Base-by-base conservation (phyloP, 208 protist genomes). In the Spongospora subterranea region DNA sequence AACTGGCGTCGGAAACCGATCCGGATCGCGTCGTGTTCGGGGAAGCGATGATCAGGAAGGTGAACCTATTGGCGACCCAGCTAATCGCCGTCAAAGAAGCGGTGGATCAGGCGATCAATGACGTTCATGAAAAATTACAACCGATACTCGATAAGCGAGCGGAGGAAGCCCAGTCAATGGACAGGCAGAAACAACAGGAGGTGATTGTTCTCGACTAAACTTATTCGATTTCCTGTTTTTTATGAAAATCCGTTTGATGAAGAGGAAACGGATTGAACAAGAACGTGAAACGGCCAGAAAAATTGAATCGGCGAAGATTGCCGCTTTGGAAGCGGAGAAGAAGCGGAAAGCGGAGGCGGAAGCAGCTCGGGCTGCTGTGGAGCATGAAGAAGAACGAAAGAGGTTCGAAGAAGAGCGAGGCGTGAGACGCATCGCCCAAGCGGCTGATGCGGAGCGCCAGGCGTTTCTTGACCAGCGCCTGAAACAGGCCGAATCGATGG, bases 1-100 rank as follows among this genome's bases (percentile, higher is more conserved):
- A 35, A n/a, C 13, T 82, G 13, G 71, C 71, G 71, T 82, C 71
- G 35, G 71, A 82, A 43, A 82, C 71, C 6, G 71, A 82, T n/a
- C 71, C 71, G 71, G 71, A 82, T 82, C 6, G 71, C 17, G n/a
- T 39, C 6, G 71, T 82, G 6, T 82, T 82, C 71, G 71, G 71
- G 17, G 35, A 35, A 20, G 6, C 71, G 13, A 82, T 82, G 71
- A 35, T 43, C 35, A 35, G 11, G 17, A 82, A 82, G n/a, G 71
- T 82, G 17, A 35, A 60, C 6, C 50, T 29, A 24, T 24, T 60
- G 6, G 50, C 50, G 24, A 24, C 50, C 24, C 50, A 60, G 24
- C 24, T 60, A 24, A 24, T 29, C 50, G 50, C 6, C 13, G 6
- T 60, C 50, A 60, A 60, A 60, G 50, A 60, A 29, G 24, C 50